Evolutionary conservation across 163 green algal genomes (phyloP), one percentile per base, ranked within the genome.

Genomic region (Coccomyxa subellipsoidea): DNA sequence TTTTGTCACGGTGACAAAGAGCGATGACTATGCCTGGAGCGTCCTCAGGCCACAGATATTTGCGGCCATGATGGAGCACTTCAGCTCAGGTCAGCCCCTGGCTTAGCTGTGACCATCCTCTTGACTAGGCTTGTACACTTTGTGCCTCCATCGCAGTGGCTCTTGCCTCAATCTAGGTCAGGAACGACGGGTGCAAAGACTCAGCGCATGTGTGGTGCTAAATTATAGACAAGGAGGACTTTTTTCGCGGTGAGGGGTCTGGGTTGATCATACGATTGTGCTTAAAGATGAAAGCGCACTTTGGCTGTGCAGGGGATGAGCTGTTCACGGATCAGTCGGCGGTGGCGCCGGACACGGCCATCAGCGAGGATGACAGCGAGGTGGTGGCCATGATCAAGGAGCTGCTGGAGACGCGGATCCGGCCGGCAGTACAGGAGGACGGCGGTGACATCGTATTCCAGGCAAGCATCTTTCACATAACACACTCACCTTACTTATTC

Each of bases 321-420:
- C 47, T 99, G 5, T 83, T 97, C 32, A 91, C 83, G 12, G 95
- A 98, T 53, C 84, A 78, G 21, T 66, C 81, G 76, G 54, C 84
- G 54, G 25, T 39, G 29, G 53, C 83, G 12, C 53, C 85, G 7
- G 88, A 95, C 85, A 92, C 87, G 37, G 82, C 89, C 37, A 94
- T 95, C 54, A 80, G 87, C 34, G 90, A 93, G 25, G 89, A 95
- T 59, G 88, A 92, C 77, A 87, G 90, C 76, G 91, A 95, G 84
- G 91, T 90, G 76, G 95, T 99, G 72, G 93, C 95, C 31, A 98
- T 98, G 95, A 99, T 99, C 89, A 99, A 99, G 92, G 97, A 99
- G 90, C 90, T 99, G 78, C 88, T 99, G 71, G 97, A 99, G 82
- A 99, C 96, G 39, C 92, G 97, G 82, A 99, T 99, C 85, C 89